Evolutionary conservation across 495 filamentous ascomycete species (phyloP), one percentile per base, ranked within the genome.

Genomic region (Hapsidospora chrysogenum): DNA sequence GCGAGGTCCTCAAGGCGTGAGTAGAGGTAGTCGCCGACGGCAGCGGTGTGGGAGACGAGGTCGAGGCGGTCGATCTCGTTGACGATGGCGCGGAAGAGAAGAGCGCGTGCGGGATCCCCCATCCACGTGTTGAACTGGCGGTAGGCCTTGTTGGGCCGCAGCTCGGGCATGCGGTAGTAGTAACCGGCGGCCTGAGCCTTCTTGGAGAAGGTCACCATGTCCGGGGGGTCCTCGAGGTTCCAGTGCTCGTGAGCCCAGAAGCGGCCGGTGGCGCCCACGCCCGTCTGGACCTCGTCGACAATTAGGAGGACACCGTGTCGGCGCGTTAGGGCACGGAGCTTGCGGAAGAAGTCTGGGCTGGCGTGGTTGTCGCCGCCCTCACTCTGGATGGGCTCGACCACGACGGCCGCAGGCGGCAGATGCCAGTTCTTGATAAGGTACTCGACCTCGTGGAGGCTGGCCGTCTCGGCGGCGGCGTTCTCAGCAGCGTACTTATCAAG

Each of bases 221-320:
- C 89, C 4, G 89, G 92, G 15, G 92, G 85, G 20, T 76, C 60
- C 21, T 63, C 47, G 33, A 96, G 66, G 54, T 79, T 63, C 89
- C 89, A 97, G 71, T 96, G 89, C 41, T 96, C 92, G 63, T 97
- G 89, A 2, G 92, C 89, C 89, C 89, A 97, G 76, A 96, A 96
- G 53, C 81, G 85, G 38, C 89, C 89, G 1, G 89, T 97, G 1
- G 82, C 79, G 43, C 89, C 89, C 23, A 97, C 79, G 54, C 89
- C 89, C 11, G 89, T 97, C 63, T 97, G 89, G 19, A 97, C 92
- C 55, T 97, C 89, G 57, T 97, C 89, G 39, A 97, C 87, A 52
- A 97, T 97, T 50, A 97, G 70, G 32, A 97, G 73, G 16, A 95
- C 70, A 44, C 77, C 70, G 61, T 85, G 78, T 52, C 78, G 81